Evolutionary conservation across 192 early-diverging fungal genomes (phyloP).

Genomic region (Coemansia sp.): DNA sequence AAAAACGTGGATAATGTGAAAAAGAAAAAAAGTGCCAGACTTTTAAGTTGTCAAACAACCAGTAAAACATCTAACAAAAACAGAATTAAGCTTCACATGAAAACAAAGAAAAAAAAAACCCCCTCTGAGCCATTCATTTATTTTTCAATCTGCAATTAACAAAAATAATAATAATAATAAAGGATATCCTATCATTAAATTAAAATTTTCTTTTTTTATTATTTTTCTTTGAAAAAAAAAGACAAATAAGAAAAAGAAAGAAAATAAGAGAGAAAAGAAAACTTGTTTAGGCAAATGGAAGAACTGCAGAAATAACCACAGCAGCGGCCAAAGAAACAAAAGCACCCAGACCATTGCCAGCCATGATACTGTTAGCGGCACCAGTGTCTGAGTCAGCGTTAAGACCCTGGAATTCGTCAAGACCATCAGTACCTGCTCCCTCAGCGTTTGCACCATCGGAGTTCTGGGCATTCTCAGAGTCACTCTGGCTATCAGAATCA

Average conservation of each 20-base stretch:
- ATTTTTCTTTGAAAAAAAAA: neutral
- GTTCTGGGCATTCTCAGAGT: neutral
- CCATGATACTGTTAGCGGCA: neutral
- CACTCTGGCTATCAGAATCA: neutral
- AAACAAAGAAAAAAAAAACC: too few species aligned
- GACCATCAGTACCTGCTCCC: neutral
- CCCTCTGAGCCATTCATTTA: too few species aligned
- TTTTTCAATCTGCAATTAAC: neutral
- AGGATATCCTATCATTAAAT: neutral
- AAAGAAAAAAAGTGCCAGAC: neutral
- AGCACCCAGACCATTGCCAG: neutral
- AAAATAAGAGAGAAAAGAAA: neutral
- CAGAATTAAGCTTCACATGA: neutral
- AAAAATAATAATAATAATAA: neutral
- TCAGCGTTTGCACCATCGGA: neutral
- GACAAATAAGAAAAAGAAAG: neutral
- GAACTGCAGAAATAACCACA: conserved; percentile 1
- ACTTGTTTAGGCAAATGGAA: conserved; percentile 4
- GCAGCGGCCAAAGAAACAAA: conserved; percentile 1
- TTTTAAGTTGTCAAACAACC: neutral
- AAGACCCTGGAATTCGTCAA: neutral
- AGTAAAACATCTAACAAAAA: neutral
- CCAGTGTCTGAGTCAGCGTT: neutral
- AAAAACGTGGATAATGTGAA: neutral
- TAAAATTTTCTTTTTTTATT: neutral